These are phyloP conservation scores for Podaxis pistillaris DNA, from an alignment of 768 basidiomycete species.

Conservation along the genomic window DNA sequence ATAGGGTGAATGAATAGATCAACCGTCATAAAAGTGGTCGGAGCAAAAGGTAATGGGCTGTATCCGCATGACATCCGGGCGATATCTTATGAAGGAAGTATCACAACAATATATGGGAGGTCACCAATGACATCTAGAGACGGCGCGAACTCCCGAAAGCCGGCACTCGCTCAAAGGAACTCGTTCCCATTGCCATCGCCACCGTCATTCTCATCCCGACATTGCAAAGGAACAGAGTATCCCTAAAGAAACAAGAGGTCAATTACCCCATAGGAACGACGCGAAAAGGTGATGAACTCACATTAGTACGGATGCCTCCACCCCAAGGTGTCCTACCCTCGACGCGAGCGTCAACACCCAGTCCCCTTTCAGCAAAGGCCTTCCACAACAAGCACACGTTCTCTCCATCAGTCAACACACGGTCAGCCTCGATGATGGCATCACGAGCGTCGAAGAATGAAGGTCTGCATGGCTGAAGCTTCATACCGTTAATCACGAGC, in stretches of 20 bases:
- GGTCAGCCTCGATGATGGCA: conserved; percentile 89
- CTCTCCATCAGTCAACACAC: conserved; percentile 88
- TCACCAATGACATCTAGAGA: background rate
- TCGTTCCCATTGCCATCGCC: background rate
- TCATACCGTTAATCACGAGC: conserved; percentile 90
- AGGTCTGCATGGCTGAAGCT: conserved; percentile 90
- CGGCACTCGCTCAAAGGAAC: background rate
- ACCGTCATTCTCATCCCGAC: conserved; percentile 19
- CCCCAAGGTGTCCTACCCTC: conserved; percentile 88
- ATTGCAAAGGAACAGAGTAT: conserved; percentile 27
- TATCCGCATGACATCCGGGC: background rate
- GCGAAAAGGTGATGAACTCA: conserved; percentile 15
- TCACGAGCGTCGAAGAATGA: conserved; percentile 87
- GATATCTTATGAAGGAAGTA: background rate
- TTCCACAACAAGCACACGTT: conserved; percentile 88
- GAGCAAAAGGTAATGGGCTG: background rate
- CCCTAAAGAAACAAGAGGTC: conserved; percentile 18
- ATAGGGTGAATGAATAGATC: background rate
- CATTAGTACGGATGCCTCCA: conserved; percentile 80
- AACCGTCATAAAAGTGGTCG: background rate
- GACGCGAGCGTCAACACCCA: conserved; percentile 76
- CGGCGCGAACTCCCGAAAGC: background rate
- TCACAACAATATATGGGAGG: background rate
- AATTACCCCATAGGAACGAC: background rate
- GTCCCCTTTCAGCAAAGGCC: conserved; percentile 78